Base-by-base conservation (phyloP, 129 eudicot species). In the Pulicaria dysenterica region DNA sequence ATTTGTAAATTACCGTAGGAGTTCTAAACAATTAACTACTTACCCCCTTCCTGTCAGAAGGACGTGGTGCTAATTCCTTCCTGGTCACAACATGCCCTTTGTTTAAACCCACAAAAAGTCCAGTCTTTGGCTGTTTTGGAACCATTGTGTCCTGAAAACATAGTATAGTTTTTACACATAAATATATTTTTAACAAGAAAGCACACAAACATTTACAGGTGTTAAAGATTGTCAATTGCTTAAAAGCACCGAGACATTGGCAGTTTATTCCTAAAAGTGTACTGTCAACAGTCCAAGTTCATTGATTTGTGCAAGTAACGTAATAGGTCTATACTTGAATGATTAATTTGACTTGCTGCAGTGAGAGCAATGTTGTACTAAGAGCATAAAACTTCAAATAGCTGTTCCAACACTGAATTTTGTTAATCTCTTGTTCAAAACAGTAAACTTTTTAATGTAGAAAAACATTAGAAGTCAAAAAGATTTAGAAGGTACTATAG, bases 51-150 rank as follows among this genome's bases (percentile, higher is more conserved):
- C 74, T 76, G 75, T 76, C 80, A 7, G 80, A 76, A 7, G 80
- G 80, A 1, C 80, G 80, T 11, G 74, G 80, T 66, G 79, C 79
- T 44, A 74, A 24, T 43, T 74, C 79, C 64, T 74, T 74, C 72
- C 41, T 51, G 45, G 79, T 74, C 34, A 74, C 79, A 0, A 74
- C 64, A 41, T 74, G 79, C 1, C 79, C 79, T 44, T 63, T 64
- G 80, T 76, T 67, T 45, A 76, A 67, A 58, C 80, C 80, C 31
- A 76, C 80, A 45, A 76, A 76, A 11, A 76, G 80, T 58, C 80
- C 80, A 0, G 75, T 56, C 6, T 76, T 76, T 3, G 73, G 80
- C 59, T 66, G 73, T 75, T 75, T 75, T 14, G 80, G 74, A 34
- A 73, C 74, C 80, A 75, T 66, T 15, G 1, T 4, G 13, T 13